Evolutionary conservation across 2,329 filamentous ascomycete species (phyloP).

Genomic region (Whalleya microplaca): DNA sequence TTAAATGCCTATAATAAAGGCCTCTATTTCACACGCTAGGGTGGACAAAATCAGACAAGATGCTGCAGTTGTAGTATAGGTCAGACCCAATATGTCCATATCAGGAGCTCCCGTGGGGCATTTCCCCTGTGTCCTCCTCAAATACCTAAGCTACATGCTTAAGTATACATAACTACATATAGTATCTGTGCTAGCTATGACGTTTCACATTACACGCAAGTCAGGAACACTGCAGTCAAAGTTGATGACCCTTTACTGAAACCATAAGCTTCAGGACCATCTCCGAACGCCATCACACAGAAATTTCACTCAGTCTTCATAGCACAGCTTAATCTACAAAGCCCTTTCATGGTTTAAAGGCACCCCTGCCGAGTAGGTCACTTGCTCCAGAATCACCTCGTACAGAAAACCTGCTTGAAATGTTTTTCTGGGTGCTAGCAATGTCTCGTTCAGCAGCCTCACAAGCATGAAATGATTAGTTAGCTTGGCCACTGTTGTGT

Average conservation of each 20-base stretch:
- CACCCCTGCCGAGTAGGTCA: not conserved
- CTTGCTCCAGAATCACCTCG: not conserved
- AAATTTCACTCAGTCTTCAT: too few relatives aligned
- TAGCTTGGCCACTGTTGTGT: not conserved
- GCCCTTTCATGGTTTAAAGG: not conserved
- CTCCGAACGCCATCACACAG: too few relatives aligned
- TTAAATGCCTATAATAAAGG: too few relatives aligned
- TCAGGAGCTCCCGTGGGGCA: not conserved
- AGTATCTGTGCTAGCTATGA: not conserved
- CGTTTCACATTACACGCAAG: not conserved
- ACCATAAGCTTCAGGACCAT: too few relatives aligned
- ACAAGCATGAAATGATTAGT: not conserved
- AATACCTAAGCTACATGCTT: too few relatives aligned
- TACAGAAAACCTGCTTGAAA: not conserved
- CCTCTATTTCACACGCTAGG: too few relatives aligned
- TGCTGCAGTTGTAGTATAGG: too few relatives aligned
- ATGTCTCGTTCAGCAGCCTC: conserved; percentile 7
- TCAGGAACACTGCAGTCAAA: not conserved
- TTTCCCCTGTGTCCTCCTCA: too few relatives aligned
- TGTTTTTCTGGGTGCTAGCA: not conserved
- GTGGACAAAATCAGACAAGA: too few relatives aligned
- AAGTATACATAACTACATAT: not conserved
- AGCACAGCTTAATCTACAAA: not conserved
- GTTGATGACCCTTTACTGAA: too few relatives aligned
- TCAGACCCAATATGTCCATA: conserved; percentile 2